Evolutionary conservation across 257 asterid species (phyloP), one percentile per base, ranked within the genome.

Genomic region (Penstemon barbatus): DNA sequence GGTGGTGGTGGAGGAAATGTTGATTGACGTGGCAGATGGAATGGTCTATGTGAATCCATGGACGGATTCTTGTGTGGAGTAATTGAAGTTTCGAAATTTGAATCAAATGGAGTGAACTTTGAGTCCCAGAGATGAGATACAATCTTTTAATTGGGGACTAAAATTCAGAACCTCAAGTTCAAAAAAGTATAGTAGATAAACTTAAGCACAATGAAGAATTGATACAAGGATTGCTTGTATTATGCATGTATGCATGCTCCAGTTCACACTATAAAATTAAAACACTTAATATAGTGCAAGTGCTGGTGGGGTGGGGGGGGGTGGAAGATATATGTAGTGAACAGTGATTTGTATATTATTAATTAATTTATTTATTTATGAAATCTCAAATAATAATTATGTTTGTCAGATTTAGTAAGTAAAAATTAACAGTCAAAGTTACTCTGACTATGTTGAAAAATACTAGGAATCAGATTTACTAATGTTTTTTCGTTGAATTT

Each of bases 31-130:
- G 92, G 89, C 41, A 95, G 96, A 62, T 84, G 96, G 69, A 89
- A 88, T 51, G 97, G 97, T 80, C 97, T 77, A 78, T 90, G 88
- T 12, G 97, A 89, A 75, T 96, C 96, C 99, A 94, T 92, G 48
- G 69, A 48, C 40, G 67, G 61, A 51, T 48, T 74, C 43, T 38
- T 12, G 60, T 18, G 44, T 13, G 8, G 51, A 44, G 63, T 1
- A 37, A 59, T 55, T n/a, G 66, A 63, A 55, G 41, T 37, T 6
- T 57, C 64, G 2, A 19, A 38, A 63, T 36, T 25, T 64, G 77
- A 45, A 59, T n/a, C 8, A 45, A 71, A 5, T 51, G 51, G 72
- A 50, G 41, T 57, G 70, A 68, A 58, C 49, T 45, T 11, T 40
- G 55, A 44, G n/a, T 15, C 65, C 12, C 44, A 40, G 54, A 38